Base-by-base conservation (phyloP, 148 eudicot genomes). In the Camellia granthamiana region DNA sequence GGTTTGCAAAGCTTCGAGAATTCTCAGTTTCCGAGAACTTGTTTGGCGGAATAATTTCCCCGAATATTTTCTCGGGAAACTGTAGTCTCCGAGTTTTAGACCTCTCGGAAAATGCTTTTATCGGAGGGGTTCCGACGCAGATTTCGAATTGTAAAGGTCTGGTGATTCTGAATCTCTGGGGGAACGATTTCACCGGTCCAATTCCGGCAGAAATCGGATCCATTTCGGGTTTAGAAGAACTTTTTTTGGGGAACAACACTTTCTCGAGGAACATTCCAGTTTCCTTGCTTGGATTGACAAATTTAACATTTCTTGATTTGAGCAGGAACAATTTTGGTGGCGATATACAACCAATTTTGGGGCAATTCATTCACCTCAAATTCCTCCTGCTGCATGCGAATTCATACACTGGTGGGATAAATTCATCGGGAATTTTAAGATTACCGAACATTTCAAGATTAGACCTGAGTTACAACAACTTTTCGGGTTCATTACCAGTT, bases 381-480 rank as follows among this genome's bases (percentile, higher is more conserved):
- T 89, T 84, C 64, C 88, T 95, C 5, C 79, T 90, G 56, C 77
- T 95, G 30, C 95, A 91, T 55, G 59, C 74, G 3, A 95, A 95
- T 85, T 72, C 78, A 16, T 91, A 89, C 77, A 82, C 83, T 0
- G 89, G 86, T 30, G 97, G 98, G 46, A 49, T 95, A 69, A 21
- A 64, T 67, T 83, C 94, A 0, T 93, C 98, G 11, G 93, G 97
- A 18, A 84, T 95, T 78, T 82, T 93, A 21, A 69, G 65, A 0
- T 80, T 93, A 47, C 86, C 90, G 0, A 91, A 85, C 69, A 74
- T 95, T 62, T 69, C 80, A 44, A 81, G 96, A 70, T 42, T 95
- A 75, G 98, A 93, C 84, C 83, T 95, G 77, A 93, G 97, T 68
- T 86, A 72, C 82, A 95, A 95, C 86, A 83, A 80, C 7, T 89